Evolutionary conservation across 73 alveolate genomes (phyloP).

Genomic region (Paramecium octaurelia): DNA sequence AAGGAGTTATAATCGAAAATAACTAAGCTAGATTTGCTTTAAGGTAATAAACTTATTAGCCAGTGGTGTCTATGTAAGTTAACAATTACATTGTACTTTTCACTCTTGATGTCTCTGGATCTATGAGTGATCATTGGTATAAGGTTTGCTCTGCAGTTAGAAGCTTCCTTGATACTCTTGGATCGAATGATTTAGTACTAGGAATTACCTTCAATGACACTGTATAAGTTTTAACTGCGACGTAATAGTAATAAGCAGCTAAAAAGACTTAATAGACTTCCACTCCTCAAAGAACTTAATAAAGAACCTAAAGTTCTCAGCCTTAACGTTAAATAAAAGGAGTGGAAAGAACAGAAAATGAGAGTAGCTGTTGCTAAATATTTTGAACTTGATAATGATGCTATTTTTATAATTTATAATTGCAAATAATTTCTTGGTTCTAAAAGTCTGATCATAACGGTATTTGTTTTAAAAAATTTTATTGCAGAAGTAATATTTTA

Average conservation of each 20-base stretch:
- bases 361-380: neutral
- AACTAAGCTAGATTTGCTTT: neutral
- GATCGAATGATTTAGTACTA: neutral
- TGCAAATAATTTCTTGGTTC: too few relatives aligned
- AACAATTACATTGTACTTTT: neutral
- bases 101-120: conserved; percentile 21
- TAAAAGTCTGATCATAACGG: too few relatives aligned
- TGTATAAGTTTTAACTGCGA: neutral
- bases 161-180: neutral
- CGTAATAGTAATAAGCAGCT: neutral
- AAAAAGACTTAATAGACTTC: neutral
- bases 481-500: too few relatives aligned
- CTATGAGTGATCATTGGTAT: neutral
- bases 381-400: neutral
- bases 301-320: too few relatives aligned
- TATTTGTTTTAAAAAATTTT: too few relatives aligned
- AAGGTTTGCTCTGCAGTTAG: neutral
- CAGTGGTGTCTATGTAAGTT: neutral
- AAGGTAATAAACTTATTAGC: neutral
- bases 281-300: neutral
- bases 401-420: neutral
- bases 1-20: neutral
- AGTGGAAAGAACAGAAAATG: neutral
- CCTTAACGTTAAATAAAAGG: neutral
- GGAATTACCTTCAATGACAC: neutral